Evolutionary conservation across 768 basidiomycete genomes (phyloP), one percentile per base, ranked within the genome.

Genomic region (Butyriboletus loyo): DNA sequence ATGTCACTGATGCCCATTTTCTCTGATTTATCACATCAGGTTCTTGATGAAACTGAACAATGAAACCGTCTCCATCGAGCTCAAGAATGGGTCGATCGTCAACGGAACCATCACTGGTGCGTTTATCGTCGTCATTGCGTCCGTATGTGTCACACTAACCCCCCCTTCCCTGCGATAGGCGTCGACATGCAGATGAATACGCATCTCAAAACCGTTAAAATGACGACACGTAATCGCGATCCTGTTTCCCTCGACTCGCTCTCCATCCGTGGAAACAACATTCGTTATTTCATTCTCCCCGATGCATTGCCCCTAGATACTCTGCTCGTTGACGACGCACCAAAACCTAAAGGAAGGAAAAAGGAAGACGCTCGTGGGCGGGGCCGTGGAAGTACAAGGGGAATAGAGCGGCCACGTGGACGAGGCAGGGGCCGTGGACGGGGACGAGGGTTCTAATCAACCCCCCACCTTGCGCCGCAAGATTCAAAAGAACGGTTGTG

Each of bases 171-270:
- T 35, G 14, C 36, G 15, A 70, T 38, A 98, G 96, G 94, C 53
- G 97, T 99, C 46, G 96, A 99, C 73, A 94, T 96, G 81, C 93
- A 96, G 66, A 99, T 99, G 96, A 98, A 98, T 76, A 98, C 96
- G 3, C 89, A 98, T 63, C 79, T 99, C 47, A 99, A 99, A 78
- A 92, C 93, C 43, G 91, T 99, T 59, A 98, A 97, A 75, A 87
- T 98, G 78, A 92, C 92, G n/a, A 80, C 85, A 28, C 85, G 92
- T 49, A 94, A 92, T 69, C 88, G 91, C 54, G 91, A 94, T 50
- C 91, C 94, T 5, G 74, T 85, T 25, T 77, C 89, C 21, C 84
- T 98, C 49, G 96, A 99, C 72, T 79, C 87, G 4, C 79, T 98
- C 44, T 94, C 93, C 34, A 95, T 99, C 66, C 85, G 96, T 48